Percentiles rank a stretch among this genome's conserved stretches.
Conservation (phyloP, 1,284 basidiomycete species). For the Moniliella sp. region DNA sequence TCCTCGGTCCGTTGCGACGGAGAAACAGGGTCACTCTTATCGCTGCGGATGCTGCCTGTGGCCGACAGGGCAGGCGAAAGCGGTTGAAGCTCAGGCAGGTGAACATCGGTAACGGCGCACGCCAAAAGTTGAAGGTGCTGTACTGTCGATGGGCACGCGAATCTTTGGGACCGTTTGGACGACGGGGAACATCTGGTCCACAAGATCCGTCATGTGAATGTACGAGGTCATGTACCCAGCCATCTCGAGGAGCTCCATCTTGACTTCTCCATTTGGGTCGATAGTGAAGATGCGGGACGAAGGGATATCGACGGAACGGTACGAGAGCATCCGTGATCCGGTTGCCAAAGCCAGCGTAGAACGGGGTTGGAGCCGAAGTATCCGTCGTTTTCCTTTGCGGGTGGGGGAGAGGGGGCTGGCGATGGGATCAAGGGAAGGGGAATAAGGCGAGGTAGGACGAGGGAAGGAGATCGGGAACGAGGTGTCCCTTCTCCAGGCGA, state of each 20-base stretch:
- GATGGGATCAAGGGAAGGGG: too few relatives aligned
- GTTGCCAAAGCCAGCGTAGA: slow-evolving; percentile 96
- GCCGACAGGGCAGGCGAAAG: slow-evolving; percentile 79
- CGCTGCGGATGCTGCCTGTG: slow-evolving; percentile 6
- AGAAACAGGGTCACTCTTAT: slow-evolving; percentile 7
- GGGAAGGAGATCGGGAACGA: not conserved
- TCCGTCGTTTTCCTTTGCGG: not conserved
- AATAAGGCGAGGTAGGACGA: too few relatives aligned
- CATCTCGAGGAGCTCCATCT: slow-evolving; percentile 82
- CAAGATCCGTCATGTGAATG: slow-evolving; percentile 90
- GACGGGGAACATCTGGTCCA: slow-evolving; percentile 97
- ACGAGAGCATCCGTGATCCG: slow-evolving; percentile 91
- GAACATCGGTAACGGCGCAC: slow-evolving; percentile 44
- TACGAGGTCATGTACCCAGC: slow-evolving; percentile 94
- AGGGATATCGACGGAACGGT: slow-evolving; percentile 80
- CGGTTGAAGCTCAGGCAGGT: slow-evolving; percentile 47
- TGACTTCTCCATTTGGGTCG: slow-evolving; percentile 80
- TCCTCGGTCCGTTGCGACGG: slow-evolving; percentile 2
- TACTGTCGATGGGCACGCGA: slow-evolving; percentile 49
- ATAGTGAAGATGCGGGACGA: slow-evolving; percentile 93
- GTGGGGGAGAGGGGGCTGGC: too few relatives aligned
- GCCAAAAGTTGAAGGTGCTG: slow-evolving; percentile 96
- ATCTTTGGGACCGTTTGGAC: slow-evolving; percentile 54
- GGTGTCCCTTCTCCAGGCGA: too few relatives aligned
- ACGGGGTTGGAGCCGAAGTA: slow-evolving; percentile 39